Base-by-base conservation (phyloP, 768 basidiomycete genomes). In the Dacryopinax spathularia region DNA sequence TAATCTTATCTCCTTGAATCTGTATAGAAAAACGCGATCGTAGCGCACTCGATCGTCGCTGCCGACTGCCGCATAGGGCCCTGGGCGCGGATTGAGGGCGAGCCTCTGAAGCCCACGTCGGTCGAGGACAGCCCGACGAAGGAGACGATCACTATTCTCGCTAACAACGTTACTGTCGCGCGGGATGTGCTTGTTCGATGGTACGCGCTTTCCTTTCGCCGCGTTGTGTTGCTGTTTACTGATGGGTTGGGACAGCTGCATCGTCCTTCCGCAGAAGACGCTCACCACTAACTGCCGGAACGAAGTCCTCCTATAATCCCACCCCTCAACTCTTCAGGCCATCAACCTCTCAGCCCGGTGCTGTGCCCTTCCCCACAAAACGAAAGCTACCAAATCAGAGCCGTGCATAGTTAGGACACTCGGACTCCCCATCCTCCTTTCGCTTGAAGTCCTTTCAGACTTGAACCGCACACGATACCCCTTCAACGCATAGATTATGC, bases 201-300 rank as follows among this genome's bases (percentile, higher is more conserved):
- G 65, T 68, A 31, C 44, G 64, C 65, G n/a, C 9, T 59, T 15
- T 34, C 20, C 25, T 33, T n/a, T 33, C 18, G 33, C 31, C 7
- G n/a, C 12, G 12, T 27, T 1, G 20, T 2, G 25, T 18, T 59
- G 33, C 0, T 34, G 48, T 13, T 27, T 25, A 34, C 20, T 15
- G 15, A 13, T 13, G 9, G 15, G 25, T n/a, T 61, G 2, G 6
- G 12, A 15, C 6, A 74, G 73, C 62, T 76, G 75, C 67, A 77
- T 77, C 64, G 77, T 78, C 20, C 68, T 78, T 2, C 77, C 77
- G 2, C 70, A 73, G 67, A 78, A 78, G 73, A 69, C 72, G 2
- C 69, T 78, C 5, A 63, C 63, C 29, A 71, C 68, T 61, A 73
- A 68, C 60, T 71, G 71, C 20, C 70, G 72, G 48, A 73, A 76